A percentile compares a stretch with the other conserved stretches of the same genome.
These are phyloP conservation scores for Solanum clarkiae DNA, from an alignment of 257 asterid genomes.

Conservation along the genomic window DNA sequence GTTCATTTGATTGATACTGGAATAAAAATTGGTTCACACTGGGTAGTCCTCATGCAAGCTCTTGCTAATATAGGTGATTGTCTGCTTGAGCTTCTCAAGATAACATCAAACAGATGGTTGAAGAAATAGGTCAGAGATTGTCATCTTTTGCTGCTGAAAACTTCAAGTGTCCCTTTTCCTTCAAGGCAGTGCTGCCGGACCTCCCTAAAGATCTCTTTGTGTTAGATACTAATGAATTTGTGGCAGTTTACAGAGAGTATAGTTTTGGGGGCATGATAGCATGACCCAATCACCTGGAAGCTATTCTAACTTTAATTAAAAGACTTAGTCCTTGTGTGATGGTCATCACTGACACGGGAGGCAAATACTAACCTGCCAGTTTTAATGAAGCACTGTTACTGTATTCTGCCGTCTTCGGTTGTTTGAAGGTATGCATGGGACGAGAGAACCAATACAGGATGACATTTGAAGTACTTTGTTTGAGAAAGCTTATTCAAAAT, in stretches of 20 bases:
- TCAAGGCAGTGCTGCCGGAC: conserved; percentile 7
- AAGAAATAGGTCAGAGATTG: conserved; percentile 18
- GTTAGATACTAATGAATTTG: conserved; percentile 10
- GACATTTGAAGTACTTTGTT: conserved; percentile 7
- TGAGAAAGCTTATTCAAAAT: conserved; percentile 1
- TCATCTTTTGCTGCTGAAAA: conserved; percentile 16
- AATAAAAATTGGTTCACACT: conserved; percentile 16
- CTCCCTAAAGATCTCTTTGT: conserved; percentile 19
- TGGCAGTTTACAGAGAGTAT: conserved; percentile 17
- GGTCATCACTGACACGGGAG: conserved; percentile 15
- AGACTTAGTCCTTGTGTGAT: conserved; percentile 17
- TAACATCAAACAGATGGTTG: conserved; percentile 12
- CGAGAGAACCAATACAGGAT: not conserved
- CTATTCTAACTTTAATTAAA: conserved; percentile 9
- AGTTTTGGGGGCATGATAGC: conserved; percentile 7
- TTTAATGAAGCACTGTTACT: conserved; percentile 12
- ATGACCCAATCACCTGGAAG: conserved; percentile 9
- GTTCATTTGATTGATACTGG: conserved; percentile 32
- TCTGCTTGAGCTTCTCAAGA: conserved; percentile 24
- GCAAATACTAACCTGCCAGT: conserved; percentile 9
- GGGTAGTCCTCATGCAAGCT: conserved; percentile 32
- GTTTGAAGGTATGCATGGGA: conserved; percentile 15
- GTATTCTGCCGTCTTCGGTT: conserved; percentile 13
- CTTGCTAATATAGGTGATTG: conserved; percentile 1
- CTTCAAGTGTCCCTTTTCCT: conserved; percentile 11